Conservation (phyloP, 2,329 filamentous ascomycete species). For the Moelleriella libera region DNA sequence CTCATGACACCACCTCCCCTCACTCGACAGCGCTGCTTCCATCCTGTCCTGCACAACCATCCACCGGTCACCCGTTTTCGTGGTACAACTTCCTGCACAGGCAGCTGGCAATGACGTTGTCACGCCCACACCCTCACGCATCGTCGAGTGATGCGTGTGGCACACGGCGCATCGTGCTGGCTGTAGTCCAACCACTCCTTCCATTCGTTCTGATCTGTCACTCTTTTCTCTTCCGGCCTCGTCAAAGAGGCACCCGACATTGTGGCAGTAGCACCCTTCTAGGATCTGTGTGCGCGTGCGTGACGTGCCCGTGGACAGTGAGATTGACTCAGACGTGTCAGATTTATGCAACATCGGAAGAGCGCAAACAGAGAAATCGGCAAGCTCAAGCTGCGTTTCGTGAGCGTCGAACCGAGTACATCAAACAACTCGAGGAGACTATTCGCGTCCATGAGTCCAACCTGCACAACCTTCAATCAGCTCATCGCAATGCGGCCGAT, state of each 20-base stretch:
- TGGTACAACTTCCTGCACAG: no score
- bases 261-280: no score
- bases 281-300: not conserved
- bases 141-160: no score
- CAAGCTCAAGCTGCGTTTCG: constrained; percentile 96
- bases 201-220: no score
- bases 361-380: constrained; percentile 92
- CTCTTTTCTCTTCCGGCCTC: no score
- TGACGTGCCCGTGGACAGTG: not conserved
- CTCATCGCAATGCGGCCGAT: constrained; percentile 85
- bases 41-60: not conserved
- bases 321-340: constrained; percentile 21
- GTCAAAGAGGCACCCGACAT: no score
- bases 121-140: no score
- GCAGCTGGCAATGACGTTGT: no score
- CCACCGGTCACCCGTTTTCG: no score
- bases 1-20: not conserved
- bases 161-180: no score
- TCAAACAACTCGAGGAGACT: constrained; percentile 95
- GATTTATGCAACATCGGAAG: constrained; percentile 98
- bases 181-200: no score
- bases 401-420: constrained; percentile 94
- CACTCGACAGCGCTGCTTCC: not conserved
- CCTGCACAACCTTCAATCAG: constrained; percentile 81
- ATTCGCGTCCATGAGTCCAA: constrained; percentile 96